Percentiles rank a stretch among this genome's conserved stretches.
These are phyloP conservation scores for Aspergillus tanneri DNA, from an alignment of 2,329 filamentous ascomycete species.

Conservation along the genomic window DNA sequence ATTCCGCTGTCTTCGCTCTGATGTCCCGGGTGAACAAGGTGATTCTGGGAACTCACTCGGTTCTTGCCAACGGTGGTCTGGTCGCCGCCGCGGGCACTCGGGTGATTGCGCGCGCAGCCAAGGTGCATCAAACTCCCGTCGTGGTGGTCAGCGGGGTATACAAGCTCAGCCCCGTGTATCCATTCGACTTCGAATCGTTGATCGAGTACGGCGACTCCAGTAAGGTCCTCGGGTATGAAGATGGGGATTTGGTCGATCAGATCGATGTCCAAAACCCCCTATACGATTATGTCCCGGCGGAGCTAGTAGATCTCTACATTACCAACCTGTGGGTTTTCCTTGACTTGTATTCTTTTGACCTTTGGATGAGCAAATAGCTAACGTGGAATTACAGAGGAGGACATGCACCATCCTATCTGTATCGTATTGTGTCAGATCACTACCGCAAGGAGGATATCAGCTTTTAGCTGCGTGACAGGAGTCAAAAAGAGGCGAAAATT, in stretches of 20 bases:
- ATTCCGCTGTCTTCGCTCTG: constrained; percentile 83
- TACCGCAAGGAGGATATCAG: constrained; percentile 63
- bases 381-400: constrained; percentile 49
- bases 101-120: constrained; percentile 80
- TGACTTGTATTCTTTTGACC: neutral
- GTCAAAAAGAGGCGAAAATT: neutral
- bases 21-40: constrained; percentile 97
- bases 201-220: constrained; percentile 85
- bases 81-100: constrained; percentile 81
- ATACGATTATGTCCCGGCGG: constrained; percentile 77
- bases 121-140: constrained; percentile 77
- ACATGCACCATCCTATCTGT: constrained; percentile 64
- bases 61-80: constrained; percentile 84
- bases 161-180: constrained; percentile 87
- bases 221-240: constrained; percentile 71
- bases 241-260: constrained; percentile 74
- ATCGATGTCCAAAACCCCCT: constrained; percentile 76
- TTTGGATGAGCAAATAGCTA: constrained; percentile 16
- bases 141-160: constrained; percentile 89
- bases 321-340: constrained; percentile 68
- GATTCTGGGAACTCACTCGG: constrained; percentile 80
- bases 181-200: constrained; percentile 75
- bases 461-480: constrained; percentile 31
- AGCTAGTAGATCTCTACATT: constrained; percentile 63
- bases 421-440: constrained; percentile 65